These are phyloP conservation scores for Phanerochaete carnosa DNA, from an alignment of 768 basidiomycete species.

Conservation along the genomic window DNA sequence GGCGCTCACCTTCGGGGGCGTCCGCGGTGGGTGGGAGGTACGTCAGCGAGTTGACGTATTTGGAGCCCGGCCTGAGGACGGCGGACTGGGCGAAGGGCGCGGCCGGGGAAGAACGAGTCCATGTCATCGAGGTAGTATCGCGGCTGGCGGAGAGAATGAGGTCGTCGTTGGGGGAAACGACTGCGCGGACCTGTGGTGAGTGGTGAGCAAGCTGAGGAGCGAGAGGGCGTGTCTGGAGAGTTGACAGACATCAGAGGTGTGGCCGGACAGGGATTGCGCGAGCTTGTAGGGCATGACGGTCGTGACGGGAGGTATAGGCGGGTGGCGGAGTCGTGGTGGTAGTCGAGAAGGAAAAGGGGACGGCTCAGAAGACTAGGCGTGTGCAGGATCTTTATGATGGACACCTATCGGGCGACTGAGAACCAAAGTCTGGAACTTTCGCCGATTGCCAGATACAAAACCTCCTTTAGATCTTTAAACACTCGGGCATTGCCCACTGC, in stretches of 20 bases:
- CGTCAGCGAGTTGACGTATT: constrained; percentile 79
- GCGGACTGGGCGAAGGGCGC: constrained; percentile 51
- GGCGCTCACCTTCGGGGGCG: constrained; percentile 61
- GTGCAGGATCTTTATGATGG: constrained; percentile 10
- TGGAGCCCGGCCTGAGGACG: constrained; percentile 60
- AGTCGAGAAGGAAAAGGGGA: constrained; percentile 6
- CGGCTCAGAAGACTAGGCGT: neutral
- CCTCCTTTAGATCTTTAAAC: neutral
- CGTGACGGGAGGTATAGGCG: neutral
- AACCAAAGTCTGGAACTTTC: constrained; percentile 13
- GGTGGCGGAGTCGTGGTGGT: constrained; percentile 10
- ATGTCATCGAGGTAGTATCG: constrained; percentile 87
- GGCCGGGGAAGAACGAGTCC: constrained; percentile 54
- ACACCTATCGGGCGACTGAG: constrained; percentile 10
- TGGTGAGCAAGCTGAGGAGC: constrained; percentile 12
- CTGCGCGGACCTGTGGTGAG: constrained; percentile 68
- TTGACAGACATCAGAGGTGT: constrained; percentile 69
- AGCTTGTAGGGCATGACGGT: constrained; percentile 67
- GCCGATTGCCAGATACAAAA: constrained; percentile 12
- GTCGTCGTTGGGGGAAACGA: constrained; percentile 71
- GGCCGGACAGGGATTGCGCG: constrained; percentile 66
- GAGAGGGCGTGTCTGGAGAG: neutral
- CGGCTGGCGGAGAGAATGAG: constrained; percentile 88
- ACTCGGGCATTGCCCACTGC: neutral
- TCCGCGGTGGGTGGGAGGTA: constrained; percentile 69